Percentiles rank a stretch among this genome's conserved stretches.
phyloP scores from a whole-genome alignment of 192 early-diverging fungal species.

The Entomortierella parvispora region DNA sequence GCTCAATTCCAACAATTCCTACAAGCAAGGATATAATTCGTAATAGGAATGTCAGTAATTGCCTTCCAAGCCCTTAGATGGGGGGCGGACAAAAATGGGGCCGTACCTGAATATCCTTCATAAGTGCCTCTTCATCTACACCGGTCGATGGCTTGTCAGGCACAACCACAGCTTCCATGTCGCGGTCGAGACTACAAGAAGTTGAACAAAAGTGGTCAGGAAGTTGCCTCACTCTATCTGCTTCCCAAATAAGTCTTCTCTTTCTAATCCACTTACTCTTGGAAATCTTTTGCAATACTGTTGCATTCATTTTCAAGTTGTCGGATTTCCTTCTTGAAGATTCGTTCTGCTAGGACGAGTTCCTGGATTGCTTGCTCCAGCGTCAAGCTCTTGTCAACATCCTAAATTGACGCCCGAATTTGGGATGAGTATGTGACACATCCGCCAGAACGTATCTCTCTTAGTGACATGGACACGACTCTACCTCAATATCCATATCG shows the following conservation, averaged over 20 bases:
- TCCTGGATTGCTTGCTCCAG: slow-evolving; percentile 50
- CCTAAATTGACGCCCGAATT: slow-evolving; percentile 5
- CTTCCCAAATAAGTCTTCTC: not conserved
- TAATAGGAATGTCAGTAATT: no score
- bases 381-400: slow-evolving; percentile 41
- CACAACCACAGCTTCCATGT: slow-evolving; percentile 11
- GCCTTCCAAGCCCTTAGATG: not conserved
- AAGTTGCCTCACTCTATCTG: not conserved
- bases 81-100: not conserved
- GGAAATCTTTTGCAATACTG: slow-evolving; percentile 33
- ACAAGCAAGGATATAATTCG: no score
- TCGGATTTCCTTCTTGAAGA: slow-evolving; percentile 28
- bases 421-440: not conserved
- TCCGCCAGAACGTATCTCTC: no score
- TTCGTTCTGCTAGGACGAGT: slow-evolving; percentile 24
- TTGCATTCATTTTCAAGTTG: slow-evolving; percentile 21
- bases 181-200: slow-evolving; percentile 23
- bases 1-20: slow-evolving; percentile 30
- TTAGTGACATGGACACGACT: no score
- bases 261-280: slow-evolving; percentile 19
- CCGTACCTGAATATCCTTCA: slow-evolving; percentile 20
- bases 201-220: not conserved
- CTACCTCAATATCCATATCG: slow-evolving; percentile 35
- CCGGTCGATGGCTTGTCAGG: not conserved
- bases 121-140: slow-evolving; percentile 6